Evolutionary conservation across 139 green algal species (phyloP).

Genomic region (Prasinococcaceae sp.): DNA sequence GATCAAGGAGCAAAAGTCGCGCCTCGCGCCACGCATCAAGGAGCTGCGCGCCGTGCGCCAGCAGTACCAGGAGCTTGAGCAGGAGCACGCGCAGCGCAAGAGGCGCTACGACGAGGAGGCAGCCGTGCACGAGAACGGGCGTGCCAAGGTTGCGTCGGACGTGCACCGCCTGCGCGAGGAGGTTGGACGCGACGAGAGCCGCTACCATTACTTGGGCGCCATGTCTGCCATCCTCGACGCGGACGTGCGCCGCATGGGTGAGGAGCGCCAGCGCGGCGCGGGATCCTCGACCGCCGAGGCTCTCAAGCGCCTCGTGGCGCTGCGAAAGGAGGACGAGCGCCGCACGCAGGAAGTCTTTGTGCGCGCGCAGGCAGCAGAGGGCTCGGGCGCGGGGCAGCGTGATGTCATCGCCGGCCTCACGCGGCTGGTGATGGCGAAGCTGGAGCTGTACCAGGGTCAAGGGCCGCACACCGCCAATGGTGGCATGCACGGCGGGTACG

Average conservation of each 20-base stretch:
- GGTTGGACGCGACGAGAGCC: not conserved
- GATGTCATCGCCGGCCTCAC: not conserved
- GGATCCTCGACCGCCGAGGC: no score
- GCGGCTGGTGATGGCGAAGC: not conserved
- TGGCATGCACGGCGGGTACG: no score
- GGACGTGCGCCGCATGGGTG: not conserved
- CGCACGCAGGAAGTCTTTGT: not conserved
- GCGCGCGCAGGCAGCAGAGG: not conserved
- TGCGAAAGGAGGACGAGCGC: not conserved
- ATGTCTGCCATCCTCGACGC: not conserved
- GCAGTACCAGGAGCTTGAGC: constrained; percentile 10
- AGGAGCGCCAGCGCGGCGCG: not conserved
- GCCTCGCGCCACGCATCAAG: constrained; percentile 21
- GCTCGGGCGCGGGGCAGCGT: not conserved
- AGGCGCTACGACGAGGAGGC: constrained; percentile 8
- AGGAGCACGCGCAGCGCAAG: constrained; percentile 11
- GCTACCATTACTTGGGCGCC: not conserved
- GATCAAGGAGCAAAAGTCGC: constrained; percentile 16
- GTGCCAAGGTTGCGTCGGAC: not conserved
- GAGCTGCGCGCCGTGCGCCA: constrained; percentile 3
- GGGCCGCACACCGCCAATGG: no score
- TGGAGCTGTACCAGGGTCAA: no score
- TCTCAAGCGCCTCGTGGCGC: not conserved
- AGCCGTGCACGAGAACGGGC: not conserved
- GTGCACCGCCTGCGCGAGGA: not conserved